A percentile compares a stretch with the other conserved stretches of the same genome.
Conservation (phyloP, 805 yeast genomes). For the Lipomyces starkeyi region DNA sequence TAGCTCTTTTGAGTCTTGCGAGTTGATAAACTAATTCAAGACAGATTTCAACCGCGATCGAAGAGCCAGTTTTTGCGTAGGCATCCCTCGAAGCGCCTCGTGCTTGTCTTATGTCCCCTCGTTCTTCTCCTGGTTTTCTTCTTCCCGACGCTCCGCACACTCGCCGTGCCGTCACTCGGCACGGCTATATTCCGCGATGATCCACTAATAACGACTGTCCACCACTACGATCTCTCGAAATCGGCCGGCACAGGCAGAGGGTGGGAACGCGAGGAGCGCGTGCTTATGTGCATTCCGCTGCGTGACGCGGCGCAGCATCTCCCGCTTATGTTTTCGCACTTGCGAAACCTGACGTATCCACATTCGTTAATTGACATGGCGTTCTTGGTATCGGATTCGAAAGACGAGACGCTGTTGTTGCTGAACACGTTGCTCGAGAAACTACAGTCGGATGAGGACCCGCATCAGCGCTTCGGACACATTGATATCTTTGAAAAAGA, state of each 20-base stretch:
- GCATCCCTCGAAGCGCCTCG: slow-evolving; percentile 9
- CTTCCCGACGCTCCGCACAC: slow-evolving; percentile 32
- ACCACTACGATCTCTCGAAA: slow-evolving; percentile 73
- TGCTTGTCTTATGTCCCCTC: slow-evolving; percentile 28
- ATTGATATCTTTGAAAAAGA: slow-evolving; percentile 88
- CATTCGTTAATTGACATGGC: slow-evolving; percentile 83
- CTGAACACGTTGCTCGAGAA: slow-evolving; percentile 61
- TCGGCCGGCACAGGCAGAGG: slow-evolving; percentile 73
- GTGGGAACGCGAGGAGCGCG: slow-evolving; percentile 79
- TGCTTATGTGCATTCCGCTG: slow-evolving; percentile 84
- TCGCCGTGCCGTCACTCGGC: slow-evolving; percentile 28
- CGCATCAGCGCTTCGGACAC: slow-evolving; percentile 72
- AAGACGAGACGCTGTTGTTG: slow-evolving; percentile 81
- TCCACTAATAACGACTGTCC: slow-evolving; percentile 52
- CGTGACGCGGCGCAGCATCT: slow-evolving; percentile 91
- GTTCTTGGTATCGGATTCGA: slow-evolving; percentile 87
- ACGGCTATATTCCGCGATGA: slow-evolving; percentile 39
- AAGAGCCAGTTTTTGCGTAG: slow-evolving; percentile 19
- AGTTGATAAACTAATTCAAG: background rate
- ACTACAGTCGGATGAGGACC: slow-evolving; percentile 71
- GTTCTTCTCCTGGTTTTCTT: slow-evolving; percentile 26
- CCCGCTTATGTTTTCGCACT: slow-evolving; percentile 85
- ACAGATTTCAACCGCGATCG: slow-evolving; percentile 34
- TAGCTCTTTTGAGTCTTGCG: background rate
- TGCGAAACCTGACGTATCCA: slow-evolving; percentile 76